Evolutionary conservation across 129 eudicot genomes (phyloP).

Genomic region (Helianthus tuberosus): DNA sequence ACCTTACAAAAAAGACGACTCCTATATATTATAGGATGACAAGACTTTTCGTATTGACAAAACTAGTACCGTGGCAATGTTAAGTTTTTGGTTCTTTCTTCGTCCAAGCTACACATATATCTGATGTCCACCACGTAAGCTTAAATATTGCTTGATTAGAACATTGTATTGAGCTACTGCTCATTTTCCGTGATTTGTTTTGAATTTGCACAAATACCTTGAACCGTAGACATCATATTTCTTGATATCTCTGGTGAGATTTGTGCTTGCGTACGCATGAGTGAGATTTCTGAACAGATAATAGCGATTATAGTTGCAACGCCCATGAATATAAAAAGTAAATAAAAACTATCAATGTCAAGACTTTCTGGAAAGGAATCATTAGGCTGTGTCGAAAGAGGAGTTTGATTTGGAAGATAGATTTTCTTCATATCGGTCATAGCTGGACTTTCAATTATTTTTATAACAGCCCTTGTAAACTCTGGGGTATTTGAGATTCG

Average conservation of each 20-base stretch:
- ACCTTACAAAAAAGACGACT: too few relatives aligned
- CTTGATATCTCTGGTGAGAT: neutral
- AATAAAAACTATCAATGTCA: conserved; percentile 13
- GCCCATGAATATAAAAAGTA: conserved; percentile 12
- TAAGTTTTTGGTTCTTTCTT: neutral
- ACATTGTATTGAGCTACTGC: neutral
- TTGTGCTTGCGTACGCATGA: neutral
- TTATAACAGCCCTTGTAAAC: conserved; percentile 21
- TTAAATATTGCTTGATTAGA: neutral
- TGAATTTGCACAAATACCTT: neutral
- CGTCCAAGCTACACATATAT: neutral
- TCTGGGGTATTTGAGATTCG: conserved; percentile 3
- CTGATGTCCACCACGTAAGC: too few relatives aligned
- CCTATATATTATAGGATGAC: too few relatives aligned
- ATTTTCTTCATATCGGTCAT: conserved; percentile 4
- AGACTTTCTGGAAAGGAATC: conserved; percentile 20
- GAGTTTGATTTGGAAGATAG: conserved; percentile 2
- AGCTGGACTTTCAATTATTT: conserved; percentile 18
- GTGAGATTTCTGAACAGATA: conserved; percentile 23
- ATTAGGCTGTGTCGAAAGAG: conserved; percentile 3
- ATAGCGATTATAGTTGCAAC: conserved; percentile 8
- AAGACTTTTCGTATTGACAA: too few relatives aligned
- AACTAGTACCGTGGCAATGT: too few relatives aligned
- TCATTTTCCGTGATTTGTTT: neutral
- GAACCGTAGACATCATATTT: neutral